These are phyloP conservation scores for Malus hybrid DNA, from an alignment of 331 rosid species.

Conservation along the genomic window DNA sequence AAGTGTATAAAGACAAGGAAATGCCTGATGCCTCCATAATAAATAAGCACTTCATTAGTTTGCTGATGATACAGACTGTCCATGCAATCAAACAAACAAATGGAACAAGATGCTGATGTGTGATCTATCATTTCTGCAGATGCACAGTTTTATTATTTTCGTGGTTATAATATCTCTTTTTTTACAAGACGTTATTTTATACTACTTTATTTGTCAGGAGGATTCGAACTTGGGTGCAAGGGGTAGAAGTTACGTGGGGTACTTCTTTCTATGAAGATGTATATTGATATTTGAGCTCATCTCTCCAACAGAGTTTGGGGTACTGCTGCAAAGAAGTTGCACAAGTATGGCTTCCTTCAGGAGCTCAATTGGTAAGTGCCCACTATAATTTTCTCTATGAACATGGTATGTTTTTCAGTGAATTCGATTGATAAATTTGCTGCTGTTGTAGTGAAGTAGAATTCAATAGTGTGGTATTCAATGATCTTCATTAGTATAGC, in stretches of 20 bases:
- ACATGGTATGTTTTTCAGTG: background rate
- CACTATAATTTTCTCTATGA: background rate
- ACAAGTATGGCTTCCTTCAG: slow-evolving; percentile 5
- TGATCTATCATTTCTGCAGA: too few relatives aligned
- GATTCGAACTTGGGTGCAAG: background rate
- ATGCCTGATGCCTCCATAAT: background rate
- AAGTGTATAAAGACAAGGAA: background rate
- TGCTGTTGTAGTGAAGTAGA: background rate
- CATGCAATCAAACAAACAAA: background rate
- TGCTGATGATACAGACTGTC: background rate
- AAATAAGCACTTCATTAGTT: background rate
- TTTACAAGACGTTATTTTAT: too few relatives aligned
- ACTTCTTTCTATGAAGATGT: slow-evolving; percentile 1
- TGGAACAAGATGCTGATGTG: background rate
- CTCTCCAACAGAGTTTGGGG: background rate
- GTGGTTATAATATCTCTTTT: background rate
- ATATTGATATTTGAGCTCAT: background rate
- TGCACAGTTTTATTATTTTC: background rate
- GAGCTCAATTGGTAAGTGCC: slow-evolving; percentile 6
- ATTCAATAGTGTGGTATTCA: background rate
- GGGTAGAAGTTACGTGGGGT: background rate
- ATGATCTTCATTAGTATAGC: background rate
- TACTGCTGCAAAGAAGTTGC: background rate
- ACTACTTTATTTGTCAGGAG: background rate
- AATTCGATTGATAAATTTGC: background rate